Conservation (phyloP, 495 filamentous ascomycete species). For the Neurospora discreta region DNA sequence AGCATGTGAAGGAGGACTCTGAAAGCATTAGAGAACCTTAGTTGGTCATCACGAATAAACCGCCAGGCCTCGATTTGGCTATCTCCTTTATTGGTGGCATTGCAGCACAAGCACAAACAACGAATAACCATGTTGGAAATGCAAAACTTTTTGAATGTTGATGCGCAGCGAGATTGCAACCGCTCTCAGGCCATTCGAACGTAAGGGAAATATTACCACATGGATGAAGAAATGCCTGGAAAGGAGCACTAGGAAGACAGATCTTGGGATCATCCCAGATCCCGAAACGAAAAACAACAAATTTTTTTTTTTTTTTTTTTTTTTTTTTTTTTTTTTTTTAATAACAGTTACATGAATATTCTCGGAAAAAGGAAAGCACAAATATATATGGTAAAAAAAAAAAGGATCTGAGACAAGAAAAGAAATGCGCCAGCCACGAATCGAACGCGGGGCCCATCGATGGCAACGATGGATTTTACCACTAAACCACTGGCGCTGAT, state of each 20-base stretch:
- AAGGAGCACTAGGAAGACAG: not conserved
- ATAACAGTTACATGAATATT: too few species aligned
- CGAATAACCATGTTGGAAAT: not conserved
- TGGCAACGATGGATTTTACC: constrained; percentile 45
- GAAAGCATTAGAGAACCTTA: not conserved
- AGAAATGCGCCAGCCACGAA: constrained; percentile 34
- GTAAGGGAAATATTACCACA: not conserved
- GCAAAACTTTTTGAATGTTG: not conserved
- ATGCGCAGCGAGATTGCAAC: not conserved
- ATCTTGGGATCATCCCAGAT: not conserved
- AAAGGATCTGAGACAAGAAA: not conserved
- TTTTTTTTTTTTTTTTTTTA: too few species aligned
- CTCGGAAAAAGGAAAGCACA: too few species aligned
- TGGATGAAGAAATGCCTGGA: not conserved
- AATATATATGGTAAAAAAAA: too few species aligned
- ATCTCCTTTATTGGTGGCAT: not conserved
- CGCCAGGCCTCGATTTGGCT: not conserved
- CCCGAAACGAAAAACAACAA: too few species aligned
- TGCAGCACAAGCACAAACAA: not conserved
- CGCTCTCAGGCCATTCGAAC: not conserved
- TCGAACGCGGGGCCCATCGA: constrained; percentile 43
- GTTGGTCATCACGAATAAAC: not conserved
- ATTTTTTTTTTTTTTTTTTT: too few species aligned
- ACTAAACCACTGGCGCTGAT: constrained; percentile 33
- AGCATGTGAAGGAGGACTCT: not conserved